Base-by-base conservation (phyloP, 2,329 filamentous ascomycete species). In the Fusarium phyllophilum region DNA sequence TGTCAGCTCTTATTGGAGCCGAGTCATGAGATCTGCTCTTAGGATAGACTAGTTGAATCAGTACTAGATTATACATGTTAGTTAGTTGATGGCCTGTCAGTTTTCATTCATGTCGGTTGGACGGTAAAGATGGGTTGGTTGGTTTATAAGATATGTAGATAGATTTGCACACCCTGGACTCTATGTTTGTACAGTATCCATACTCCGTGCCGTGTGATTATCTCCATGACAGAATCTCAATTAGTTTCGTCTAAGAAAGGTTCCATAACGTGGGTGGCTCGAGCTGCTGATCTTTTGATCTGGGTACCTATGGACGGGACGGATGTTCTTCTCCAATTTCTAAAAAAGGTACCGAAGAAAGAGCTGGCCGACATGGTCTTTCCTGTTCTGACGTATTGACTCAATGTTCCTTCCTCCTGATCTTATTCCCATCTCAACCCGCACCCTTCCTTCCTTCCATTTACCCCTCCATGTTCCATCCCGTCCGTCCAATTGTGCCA, bases 1-100 rank as follows among this genome's bases (percentile, higher is more conserved):
- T 49, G 44, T 62, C 46, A 60, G 58, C 60, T 64, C 48, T 61
- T 41, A 68, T 68, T 63, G 46, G 68, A 49, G 55, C 58, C 63
- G 67, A 74, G 75, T 77, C 75, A 77, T 77, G 74, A 62, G 72
- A 70, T 77, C 62, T 63, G 44, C 46, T 65, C 45, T 55, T 49
- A 57, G 48, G 31, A 73, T 68, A 62, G 26, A 26, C 62, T 59
- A 59, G 42, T 59, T 42, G 42, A 51, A 59, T 59, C 33, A 29
- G 56, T 59, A 36, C 38, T 59, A 38, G 42, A 48, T 34, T 26
- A 18, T 13, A 2, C n/a, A 51, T 22, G 15, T 46, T 34, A 12
- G n/a, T 48, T 46, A 22, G 31, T 31, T 10, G 12, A 34, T 38
- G 20, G 33, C 34, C 39, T 57, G 49, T 24, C 24, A 45, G 17